phyloP scores from a whole-genome alignment of 495 filamentous ascomycete species.

The Aspergillus biplanus region DNA sequence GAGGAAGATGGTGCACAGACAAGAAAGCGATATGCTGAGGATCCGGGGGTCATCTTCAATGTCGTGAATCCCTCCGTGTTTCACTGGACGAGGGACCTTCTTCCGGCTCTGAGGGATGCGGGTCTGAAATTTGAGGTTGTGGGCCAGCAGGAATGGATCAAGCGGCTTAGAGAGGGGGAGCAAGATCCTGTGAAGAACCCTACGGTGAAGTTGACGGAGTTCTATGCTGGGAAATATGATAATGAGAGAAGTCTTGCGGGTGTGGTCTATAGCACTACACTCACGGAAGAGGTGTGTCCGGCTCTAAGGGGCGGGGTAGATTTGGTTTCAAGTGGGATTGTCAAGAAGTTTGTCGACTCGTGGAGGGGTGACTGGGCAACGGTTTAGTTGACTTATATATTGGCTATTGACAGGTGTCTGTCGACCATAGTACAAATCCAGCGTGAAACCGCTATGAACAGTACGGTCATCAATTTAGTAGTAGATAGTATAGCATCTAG shows the following conservation, averaged over 20 bases:
- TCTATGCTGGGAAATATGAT: conserved; percentile 44
- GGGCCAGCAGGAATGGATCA: conserved; percentile 51
- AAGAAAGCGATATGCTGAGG: not conserved
- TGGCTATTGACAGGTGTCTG: not conserved
- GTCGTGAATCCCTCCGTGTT: conserved; percentile 53
- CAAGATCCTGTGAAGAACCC: conserved; percentile 58
- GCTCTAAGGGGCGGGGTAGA: conserved; percentile 15
- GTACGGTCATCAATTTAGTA: not conserved
- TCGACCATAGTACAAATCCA: not conserved
- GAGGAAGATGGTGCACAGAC: conserved; percentile 2
- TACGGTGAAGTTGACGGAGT: conserved; percentile 60
- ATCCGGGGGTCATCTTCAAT: conserved; percentile 50
- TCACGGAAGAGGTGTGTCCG: conserved; percentile 9
- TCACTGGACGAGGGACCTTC: conserved; percentile 54
- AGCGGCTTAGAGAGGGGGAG: conserved; percentile 42
- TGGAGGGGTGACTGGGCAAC: conserved; percentile 7
- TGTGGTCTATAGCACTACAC: conserved; percentile 10
- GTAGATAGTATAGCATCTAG: not conserved
- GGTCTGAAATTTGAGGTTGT: conserved; percentile 49
- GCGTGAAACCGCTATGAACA: too few species aligned
- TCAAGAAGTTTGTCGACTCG: conserved; percentile 12
- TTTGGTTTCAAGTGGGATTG: conserved; percentile 13
- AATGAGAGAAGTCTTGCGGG: conserved; percentile 17
- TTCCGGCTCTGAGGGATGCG: conserved; percentile 49
- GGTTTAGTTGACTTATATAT: not conserved